Evolutionary conservation across 352 stramenopile species (phyloP).

Genomic region (Pythium dissimile): DNA sequence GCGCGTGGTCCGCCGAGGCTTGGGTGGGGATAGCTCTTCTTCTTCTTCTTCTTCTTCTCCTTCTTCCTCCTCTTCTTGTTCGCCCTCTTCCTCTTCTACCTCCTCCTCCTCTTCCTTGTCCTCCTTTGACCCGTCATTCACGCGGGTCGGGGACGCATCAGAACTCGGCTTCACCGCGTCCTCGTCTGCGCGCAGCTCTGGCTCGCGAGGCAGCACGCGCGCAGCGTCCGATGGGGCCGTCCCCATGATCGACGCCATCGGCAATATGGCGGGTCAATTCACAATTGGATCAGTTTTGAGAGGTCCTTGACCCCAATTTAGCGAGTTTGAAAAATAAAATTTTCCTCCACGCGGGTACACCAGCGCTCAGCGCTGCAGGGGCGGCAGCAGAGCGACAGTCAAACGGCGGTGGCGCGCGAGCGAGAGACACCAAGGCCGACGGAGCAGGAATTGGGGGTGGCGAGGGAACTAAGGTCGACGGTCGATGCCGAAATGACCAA

Average conservation of each 20-base stretch:
- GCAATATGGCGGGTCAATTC: slow-evolving; percentile 1
- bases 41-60: slow-evolving; percentile 30
- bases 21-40: slow-evolving; percentile 9
- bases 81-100: neutral
- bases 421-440: neutral
- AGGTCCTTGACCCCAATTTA: neutral
- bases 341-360: too few species aligned
- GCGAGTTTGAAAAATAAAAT: neutral
- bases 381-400: neutral
- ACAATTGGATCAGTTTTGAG: slow-evolving; percentile 3
- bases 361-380: neutral
- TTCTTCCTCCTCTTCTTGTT: neutral
- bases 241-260: slow-evolving; percentile 1
- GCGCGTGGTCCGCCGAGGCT: neutral
- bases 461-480: neutral
- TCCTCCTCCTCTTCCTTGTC: neutral
- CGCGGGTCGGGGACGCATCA: too few species aligned
- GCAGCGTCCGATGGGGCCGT: neutral
- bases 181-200: neutral
- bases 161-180: neutral
- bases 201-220: neutral
- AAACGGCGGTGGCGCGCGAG: neutral
- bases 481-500: slow-evolving; percentile 13
- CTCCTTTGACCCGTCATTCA: neutral
- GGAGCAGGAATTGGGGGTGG: neutral